Conservation (phyloP, 2,329 filamentous ascomycete species). For the Diaporthe velutina region DNA sequence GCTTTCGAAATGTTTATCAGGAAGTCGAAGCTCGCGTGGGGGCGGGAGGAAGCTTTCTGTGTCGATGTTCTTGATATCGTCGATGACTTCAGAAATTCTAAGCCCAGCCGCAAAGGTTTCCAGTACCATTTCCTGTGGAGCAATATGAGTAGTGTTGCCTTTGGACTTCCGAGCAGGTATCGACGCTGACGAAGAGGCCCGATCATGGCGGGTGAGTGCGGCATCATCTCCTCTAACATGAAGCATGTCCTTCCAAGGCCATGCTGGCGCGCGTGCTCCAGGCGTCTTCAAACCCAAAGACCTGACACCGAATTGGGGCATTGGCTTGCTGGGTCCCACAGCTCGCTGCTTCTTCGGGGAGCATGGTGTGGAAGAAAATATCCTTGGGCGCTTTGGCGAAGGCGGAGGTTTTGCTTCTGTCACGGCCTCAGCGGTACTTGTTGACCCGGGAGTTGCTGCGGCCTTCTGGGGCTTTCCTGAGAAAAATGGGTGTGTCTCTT, state of each 20-base stretch:
- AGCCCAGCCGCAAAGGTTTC: conserved; percentile 51
- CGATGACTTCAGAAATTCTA: conserved; percentile 51
- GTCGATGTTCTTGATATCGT: conserved; percentile 51
- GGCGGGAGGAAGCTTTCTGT: conserved; percentile 58
- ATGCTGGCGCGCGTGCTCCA: conserved; percentile 76
- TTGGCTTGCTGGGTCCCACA: conserved; percentile 47
- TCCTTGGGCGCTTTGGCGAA: conserved; percentile 47
- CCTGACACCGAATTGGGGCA: conserved; percentile 59
- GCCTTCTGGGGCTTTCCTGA: conserved; percentile 61
- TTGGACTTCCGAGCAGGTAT: conserved; percentile 61
- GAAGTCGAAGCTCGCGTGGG: conserved; percentile 65
- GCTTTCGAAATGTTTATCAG: conserved; percentile 69
- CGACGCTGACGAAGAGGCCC: neutral
- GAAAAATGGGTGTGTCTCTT: conserved; percentile 74
- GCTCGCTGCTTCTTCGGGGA: conserved; percentile 60
- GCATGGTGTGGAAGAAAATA: conserved; percentile 67
- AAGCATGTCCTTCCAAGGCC: conserved; percentile 75
- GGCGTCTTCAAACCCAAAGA: conserved; percentile 69
- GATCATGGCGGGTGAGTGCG: neutral
- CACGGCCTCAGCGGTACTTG: conserved; percentile 39
- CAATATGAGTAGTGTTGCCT: conserved; percentile 57
- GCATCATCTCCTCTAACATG: conserved; percentile 69
- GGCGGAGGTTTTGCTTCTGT: conserved; percentile 43
- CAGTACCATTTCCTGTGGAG: conserved; percentile 59
- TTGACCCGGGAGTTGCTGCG: conserved; percentile 33